Evolutionary conservation across 2,329 filamentous ascomycete species (phyloP), one percentile per base, ranked within the genome.

Genomic region (Dichotomopilus funicola): DNA sequence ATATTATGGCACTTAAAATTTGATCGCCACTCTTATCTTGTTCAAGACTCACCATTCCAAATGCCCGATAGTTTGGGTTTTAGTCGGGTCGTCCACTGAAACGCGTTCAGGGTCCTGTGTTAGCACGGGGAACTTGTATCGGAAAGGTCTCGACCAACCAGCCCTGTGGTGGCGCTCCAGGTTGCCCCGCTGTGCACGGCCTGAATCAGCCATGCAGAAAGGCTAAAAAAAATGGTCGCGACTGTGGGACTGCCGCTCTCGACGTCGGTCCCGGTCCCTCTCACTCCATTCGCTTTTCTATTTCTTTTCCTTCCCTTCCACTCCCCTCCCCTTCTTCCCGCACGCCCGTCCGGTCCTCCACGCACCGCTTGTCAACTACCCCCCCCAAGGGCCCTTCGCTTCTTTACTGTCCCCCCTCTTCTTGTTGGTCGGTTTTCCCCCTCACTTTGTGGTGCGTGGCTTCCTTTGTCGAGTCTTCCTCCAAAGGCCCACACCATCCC

Each of bases 311-410:
- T n/a, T 61, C 54, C 52, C 54, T 33, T 59, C 54, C 52, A 9
- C 37, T 35, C 52, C 54, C 52, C 61, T 52, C 41, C 27, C 50
- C 47, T 47, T 46, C 50, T 33, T 58, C 57, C 54, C 52, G 51
- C 57, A 42, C 48, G 47, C 54, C 55, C 53, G 47, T 37, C 48
- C 50, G 54, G 57, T 57, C 54, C 58, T 62, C 60, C 60, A 65
- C 73, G 72, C 73, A 69, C 72, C 72, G 73, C 73, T 72, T 72
- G 19, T 59, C 70, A 73, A 69, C 74, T 75, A 75, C 64, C 49
- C 61, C 65, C 67, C 64, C 62, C 62, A 62, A 69, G 72, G 73
- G 73, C 72, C 71, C 71, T 68, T 67, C 71, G 71, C 66, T 68
- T 68, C 68, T 67, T 61, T 60, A 64, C 61, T 57, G 59, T 61